Evolutionary conservation across 75 land plant genomes (phyloP), one percentile per base, ranked within the genome.

Genomic region (Cupressus sempervirens): DNA sequence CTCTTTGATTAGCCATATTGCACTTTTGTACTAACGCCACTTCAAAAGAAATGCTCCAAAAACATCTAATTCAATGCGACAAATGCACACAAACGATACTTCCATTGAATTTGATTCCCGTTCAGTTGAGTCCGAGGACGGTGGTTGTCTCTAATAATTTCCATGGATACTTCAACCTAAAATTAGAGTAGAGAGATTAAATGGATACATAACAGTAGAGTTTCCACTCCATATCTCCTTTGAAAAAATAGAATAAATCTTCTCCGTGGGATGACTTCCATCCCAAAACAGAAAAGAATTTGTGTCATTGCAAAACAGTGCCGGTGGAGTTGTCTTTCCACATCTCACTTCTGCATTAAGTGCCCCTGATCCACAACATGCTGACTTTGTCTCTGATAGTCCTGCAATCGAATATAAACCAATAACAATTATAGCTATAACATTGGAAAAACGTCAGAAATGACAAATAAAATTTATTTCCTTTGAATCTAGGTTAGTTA

Each of bases 381-480:
- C 80, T 40, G 80, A 77, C 1, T 3, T 77, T 41, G 80, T 77
- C n/a, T 77, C 46, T 8, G 0, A 20, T 14, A 77, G 43, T 43
- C 80, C 80, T 77, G 46, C 48, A 77, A 30, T 10, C 80, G 48
- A 77, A 40, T 77, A n/a, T n/a, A n/a, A n/a, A n/a, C n/a, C n/a
- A n/a, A n/a, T n/a, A 29, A 68, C 11, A 68, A 6, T 30, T 68
- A 10, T 68, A 68, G 30, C 29, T 7, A 68, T 7, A 67, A 53
- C 18, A 53, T 13, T 14, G 13, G 3, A 0, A 14, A 53, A 10
- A 53, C 14, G 3, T 9, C 0, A 53, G n/a, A 13, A 53, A 0
- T 53, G 11, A 15, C 12, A n/a, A n/a, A n/a, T 53, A 0, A 15
- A 53, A 2, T 54, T 15, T 54, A 2, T 16, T 16, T 3, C 0